A percentile compares a stretch with the other conserved stretches of the same genome.
Evolutionary conservation across 176 grass and related monocot genomes (phyloP).

Genomic region (Rhipidocladum racemiflorum): DNA sequence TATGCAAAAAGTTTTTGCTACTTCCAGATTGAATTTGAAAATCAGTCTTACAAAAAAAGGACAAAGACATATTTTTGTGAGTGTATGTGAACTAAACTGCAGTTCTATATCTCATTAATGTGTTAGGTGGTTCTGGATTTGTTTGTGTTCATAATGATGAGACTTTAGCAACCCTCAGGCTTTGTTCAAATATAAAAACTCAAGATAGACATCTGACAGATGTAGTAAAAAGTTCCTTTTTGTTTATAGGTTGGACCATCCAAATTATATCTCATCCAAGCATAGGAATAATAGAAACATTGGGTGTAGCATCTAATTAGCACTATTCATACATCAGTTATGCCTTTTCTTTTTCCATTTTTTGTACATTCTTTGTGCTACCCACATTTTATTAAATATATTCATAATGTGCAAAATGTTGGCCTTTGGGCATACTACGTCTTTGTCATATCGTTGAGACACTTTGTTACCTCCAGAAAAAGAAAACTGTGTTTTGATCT

Average conservation of each 20-base stretch:
- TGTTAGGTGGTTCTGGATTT: not conserved
- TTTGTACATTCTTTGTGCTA: not conserved
- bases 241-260: not conserved
- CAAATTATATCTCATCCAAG: not conserved
- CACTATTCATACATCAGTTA: not conserved
- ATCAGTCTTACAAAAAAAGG: not conserved
- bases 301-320: not conserved
- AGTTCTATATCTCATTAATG: not conserved
- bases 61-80: not conserved
- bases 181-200: not conserved
- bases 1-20: conserved; percentile 23
- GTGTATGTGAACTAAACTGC: not conserved
- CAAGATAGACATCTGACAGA: not conserved
- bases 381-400: not conserved
- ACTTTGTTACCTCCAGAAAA: not conserved
- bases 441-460: not conserved
- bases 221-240: not conserved
- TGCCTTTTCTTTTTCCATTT: not conserved
- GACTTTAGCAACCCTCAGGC: not conserved
- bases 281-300: not conserved
- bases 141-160: not conserved
- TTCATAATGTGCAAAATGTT: not conserved
- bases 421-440: not conserved
- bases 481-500: conserved; percentile 25
- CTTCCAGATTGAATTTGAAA: not conserved